Base-by-base conservation (phyloP, 2,329 filamentous ascomycete genomes). In the Epichloe gansuensis region DNA sequence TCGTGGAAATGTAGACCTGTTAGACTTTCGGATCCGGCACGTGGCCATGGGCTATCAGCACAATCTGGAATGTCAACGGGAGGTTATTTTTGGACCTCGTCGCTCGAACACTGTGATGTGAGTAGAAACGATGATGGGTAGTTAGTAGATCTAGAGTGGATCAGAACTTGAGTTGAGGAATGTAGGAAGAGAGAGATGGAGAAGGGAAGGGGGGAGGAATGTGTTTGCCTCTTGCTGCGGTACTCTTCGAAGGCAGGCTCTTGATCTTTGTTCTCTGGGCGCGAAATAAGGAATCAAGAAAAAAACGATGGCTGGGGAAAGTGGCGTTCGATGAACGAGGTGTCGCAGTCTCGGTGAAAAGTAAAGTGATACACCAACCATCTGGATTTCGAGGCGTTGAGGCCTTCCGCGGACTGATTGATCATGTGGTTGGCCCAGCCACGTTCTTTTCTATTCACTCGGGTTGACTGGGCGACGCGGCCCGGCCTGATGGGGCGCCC, bases 371-470 rank as follows among this genome's bases (percentile, higher is more conserved):
- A 1, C 49, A 51, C 49, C 53, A 54, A 50, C 53, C 52, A 51
- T 56, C 47, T 41, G 49, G 46, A 47, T 56, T 59, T 53, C 51
- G 38, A 45, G 49, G 38, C 36, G 47, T 47, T 36, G 47, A 43
- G 38, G 23, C 44, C 39, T 39, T 47, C 17, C 38, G 44, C 35
- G 52, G 50, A 53, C 44, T 43, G 21, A 13, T 9, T 27, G 47
- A 36, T 34, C 49, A 49, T 49, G 48, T 56, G 57, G 59, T 63
- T 63, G 59, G 62, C 60, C 63, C 62, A 65, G 62, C 63, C 63
- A 63, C 63, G 53, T 50, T 52, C 50, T 57, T 63, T 63, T 59
- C 52, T 64, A 60, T 64, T 64, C 60, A 64, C 61, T 58, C 51
- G 31, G 53, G 62, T 64, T 63, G 63, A 48, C 60, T 41, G 49